Percentiles rank a stretch among this genome's conserved stretches.
Evolutionary conservation across 257 asterid species (phyloP).

Genomic region (Phtheirospermum japonicum): DNA sequence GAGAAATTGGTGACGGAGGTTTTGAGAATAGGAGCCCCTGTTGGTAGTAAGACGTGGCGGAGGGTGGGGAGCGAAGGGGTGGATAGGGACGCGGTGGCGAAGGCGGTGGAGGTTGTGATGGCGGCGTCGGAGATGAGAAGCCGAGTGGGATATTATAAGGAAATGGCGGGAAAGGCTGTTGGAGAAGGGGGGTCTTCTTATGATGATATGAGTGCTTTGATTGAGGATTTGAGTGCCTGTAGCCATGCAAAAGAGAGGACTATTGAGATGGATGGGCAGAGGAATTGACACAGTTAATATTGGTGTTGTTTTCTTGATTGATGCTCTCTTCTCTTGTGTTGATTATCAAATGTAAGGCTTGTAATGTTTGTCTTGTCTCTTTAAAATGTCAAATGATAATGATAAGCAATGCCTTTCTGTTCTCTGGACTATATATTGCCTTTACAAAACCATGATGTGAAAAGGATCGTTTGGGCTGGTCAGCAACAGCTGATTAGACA

Average conservation of each 20-base stretch:
- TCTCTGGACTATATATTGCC: too few species aligned
- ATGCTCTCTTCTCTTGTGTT: too few species aligned
- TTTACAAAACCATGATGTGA: too few species aligned
- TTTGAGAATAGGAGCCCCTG: slow-evolving; percentile 31
- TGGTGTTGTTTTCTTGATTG: too few species aligned
- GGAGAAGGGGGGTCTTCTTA: slow-evolving; percentile 70
- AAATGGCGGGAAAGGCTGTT: slow-evolving; percentile 41
- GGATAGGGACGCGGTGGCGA: slow-evolving; percentile 30
- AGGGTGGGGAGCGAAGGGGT: slow-evolving; percentile 29
- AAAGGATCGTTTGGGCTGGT: too few species aligned
- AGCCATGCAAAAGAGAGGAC: background rate
- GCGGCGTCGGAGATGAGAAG: slow-evolving; percentile 41
- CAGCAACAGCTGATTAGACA: too few species aligned
- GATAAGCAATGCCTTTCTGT: too few species aligned
- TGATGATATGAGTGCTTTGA: slow-evolving; percentile 36
- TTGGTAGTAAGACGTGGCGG: slow-evolving; percentile 38
- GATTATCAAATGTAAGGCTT: too few species aligned
- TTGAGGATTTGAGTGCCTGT: slow-evolving; percentile 35
- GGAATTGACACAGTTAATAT: too few species aligned
- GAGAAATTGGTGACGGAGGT: slow-evolving; percentile 40
- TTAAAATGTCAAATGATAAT: too few species aligned
- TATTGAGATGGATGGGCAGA: too few species aligned
- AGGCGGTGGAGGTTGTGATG: slow-evolving; percentile 38
- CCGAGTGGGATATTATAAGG: slow-evolving; percentile 31
- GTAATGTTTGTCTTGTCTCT: too few species aligned